These are phyloP conservation scores for Solanum ossicruentum DNA, from an alignment of 257 asterid genomes.

Conservation along the genomic window DNA sequence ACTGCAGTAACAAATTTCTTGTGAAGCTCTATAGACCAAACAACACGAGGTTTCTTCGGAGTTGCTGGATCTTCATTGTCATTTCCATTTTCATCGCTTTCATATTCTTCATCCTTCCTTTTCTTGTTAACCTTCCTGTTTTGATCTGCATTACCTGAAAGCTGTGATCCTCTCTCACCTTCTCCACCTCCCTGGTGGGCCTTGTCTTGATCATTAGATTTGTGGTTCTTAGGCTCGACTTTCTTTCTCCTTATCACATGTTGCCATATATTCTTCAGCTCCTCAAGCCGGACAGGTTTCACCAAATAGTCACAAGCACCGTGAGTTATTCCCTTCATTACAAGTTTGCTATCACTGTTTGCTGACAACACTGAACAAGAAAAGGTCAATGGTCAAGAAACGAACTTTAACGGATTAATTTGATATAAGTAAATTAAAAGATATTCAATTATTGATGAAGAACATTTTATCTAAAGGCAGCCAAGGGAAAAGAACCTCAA, in stretches of 20 bases:
- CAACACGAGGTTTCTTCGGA: constrained; percentile 86
- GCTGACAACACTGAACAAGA: constrained; percentile 66
- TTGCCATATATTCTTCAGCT: constrained; percentile 80
- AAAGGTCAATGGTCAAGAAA: not conserved
- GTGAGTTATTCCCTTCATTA: constrained; percentile 68
- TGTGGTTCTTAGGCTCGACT: constrained; percentile 20
- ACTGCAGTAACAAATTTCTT: constrained; percentile 77
- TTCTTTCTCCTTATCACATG: constrained; percentile 67
- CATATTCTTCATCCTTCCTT: constrained; percentile 76
- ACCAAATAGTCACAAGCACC: constrained; percentile 94
- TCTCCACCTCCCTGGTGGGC: constrained; percentile 31
- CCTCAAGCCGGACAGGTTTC: constrained; percentile 77
- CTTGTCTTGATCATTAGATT: constrained; percentile 20
- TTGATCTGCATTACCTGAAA: constrained; percentile 24
- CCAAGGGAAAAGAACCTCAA: not conserved
- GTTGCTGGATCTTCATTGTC: constrained; percentile 54
- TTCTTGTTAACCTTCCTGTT: constrained; percentile 44
- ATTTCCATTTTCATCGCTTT: constrained; percentile 40
- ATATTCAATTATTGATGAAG: not conserved
- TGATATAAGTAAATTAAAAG: not conserved
- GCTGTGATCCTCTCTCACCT: constrained; percentile 26
- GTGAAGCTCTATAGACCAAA: constrained; percentile 91
- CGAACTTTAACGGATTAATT: not conserved
- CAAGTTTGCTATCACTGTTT: constrained; percentile 55
- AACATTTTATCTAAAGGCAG: not conserved